Evolutionary conservation across 106 monocot species (phyloP), one percentile per base, ranked within the genome.

Genomic region (Amphibolis antarctica): DNA sequence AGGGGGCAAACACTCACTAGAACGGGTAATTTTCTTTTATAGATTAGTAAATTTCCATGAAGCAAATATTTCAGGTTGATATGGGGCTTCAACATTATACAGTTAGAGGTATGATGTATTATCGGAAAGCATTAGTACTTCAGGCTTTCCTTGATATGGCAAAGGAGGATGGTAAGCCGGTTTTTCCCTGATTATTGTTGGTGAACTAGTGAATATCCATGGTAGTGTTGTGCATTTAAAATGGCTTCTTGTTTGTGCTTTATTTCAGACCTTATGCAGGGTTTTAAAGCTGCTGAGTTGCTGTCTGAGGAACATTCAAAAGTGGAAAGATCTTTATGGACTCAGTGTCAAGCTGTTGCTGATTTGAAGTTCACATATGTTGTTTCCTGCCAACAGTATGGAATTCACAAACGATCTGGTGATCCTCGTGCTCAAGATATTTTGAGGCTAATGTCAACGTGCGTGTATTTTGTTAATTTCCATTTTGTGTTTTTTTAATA

Each of bases 61-160:
- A 13, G 53, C 14, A 18, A 51, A 7, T 23, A 30, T 56, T 56
- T 24, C 27, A 27, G 25, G 28, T 25, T 24, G 12, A 24, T 56
- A 26, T 14, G 12, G 4, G 12, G 28, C 28, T 56, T 10, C 24
- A 56, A 14, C 19, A 26, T 46, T 46, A 15, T 44, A 25, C 72
- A 93, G 93, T 88, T 42, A 88, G 93, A 71, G 93, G 93, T 42
- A 93, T 93, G 93, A 93, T 93, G 93, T 93, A 93, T 68, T 81
- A 93, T 52, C 73, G 83, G 26, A 79, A 93, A 75, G 93, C 93
- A 29, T 76, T 93, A 81, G 83, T 77, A 49, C 83, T 93, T 78
- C 88, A 93, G 65, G 73, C 88, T 66, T 93, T 88, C 72, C 83
- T 93, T 69, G 93, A 93, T 66, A 75, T 85, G 80, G 88, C 88